Evolutionary conservation across 305 asterid species (phyloP), one percentile per base, ranked within the genome.

Genomic region (Caryopteris hybrid): DNA sequence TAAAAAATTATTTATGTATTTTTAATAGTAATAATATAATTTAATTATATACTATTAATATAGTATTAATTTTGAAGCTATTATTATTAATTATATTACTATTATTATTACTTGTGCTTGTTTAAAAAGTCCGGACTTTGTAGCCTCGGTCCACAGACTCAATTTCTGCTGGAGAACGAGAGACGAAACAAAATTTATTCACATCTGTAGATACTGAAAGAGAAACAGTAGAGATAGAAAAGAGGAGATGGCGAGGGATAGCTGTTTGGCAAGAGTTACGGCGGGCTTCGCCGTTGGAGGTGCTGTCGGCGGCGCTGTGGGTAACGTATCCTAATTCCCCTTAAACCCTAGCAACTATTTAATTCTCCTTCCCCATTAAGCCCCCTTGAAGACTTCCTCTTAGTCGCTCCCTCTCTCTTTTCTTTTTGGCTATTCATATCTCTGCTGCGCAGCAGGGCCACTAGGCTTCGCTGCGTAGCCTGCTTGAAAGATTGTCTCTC

Each of bases 201-300:
- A 33, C 55, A 48, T 64, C 72, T 18, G 43, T 38, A 41, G 47
- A n/a, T 61, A 38, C 50, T 53, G 36, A 25, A 13, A 47, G 61
- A n/a, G 65, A 51, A 20, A 45, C 23, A 17, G 22, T 4, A 46
- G 51, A 50, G 66, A 22, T 36, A 51, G 59, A n/a, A n/a, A n/a
- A n/a, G n/a, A n/a, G n/a, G n/a, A 43, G 41, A 89, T 89, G 94
- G 84, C 84, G 36, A 87, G 88, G 62, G 92, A 84, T 66, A 84
- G 93, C 75, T 89, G 92, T 72, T 67, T 89, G 66, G 77, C 91
- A 23, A 79, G 86, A 29, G 72, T 89, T 9, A 78, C 83, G 54
- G 88, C 88, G 2, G 96, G 96, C n/a, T 43, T 74, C 61, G 95
- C 91, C 45, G 78, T 87, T 57, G 96, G 95, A 31, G 96, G 92